phyloP scores from a whole-genome alignment of 2,329 filamentous ascomycete genomes.

The Rhynchosporium graminicola region DNA sequence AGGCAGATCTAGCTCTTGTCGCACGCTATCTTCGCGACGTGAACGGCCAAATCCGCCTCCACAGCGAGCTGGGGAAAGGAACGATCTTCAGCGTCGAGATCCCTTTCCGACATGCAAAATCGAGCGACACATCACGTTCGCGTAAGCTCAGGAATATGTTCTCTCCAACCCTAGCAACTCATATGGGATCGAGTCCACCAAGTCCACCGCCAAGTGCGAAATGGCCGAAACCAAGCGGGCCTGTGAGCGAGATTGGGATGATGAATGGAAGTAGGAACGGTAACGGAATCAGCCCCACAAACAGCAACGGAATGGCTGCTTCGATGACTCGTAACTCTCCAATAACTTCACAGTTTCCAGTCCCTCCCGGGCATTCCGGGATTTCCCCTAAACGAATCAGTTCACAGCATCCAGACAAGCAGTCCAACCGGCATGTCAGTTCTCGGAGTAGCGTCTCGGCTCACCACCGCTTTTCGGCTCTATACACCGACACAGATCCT shows the following conservation, averaged over 20 bases:
- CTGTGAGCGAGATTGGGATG: neutral
- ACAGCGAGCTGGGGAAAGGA: slow-evolving; percentile 33
- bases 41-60: slow-evolving; percentile 33
- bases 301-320: neutral
- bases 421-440: neutral
- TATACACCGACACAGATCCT: slow-evolving; percentile 60
- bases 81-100: slow-evolving; percentile 34
- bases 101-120: slow-evolving; percentile 27
- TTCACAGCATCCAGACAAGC: neutral
- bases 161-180: neutral
- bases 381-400: neutral
- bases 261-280: neutral
- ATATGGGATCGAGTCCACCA: neutral
- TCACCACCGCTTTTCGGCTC: slow-evolving; percentile 6
- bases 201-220: neutral
- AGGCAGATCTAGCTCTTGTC: slow-evolving; percentile 30
- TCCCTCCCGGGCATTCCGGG: too few species aligned
- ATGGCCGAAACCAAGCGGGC: neutral
- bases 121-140: neutral
- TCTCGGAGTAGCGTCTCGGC: neutral
- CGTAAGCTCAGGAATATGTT: slow-evolving; percentile 9
- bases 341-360: neutral
- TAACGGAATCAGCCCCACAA: neutral
- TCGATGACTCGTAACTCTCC: neutral
- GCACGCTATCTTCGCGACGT: slow-evolving; percentile 33